Evolutionary conservation across 768 basidiomycete species (phyloP).

Genomic region (Daedalea quercina): DNA sequence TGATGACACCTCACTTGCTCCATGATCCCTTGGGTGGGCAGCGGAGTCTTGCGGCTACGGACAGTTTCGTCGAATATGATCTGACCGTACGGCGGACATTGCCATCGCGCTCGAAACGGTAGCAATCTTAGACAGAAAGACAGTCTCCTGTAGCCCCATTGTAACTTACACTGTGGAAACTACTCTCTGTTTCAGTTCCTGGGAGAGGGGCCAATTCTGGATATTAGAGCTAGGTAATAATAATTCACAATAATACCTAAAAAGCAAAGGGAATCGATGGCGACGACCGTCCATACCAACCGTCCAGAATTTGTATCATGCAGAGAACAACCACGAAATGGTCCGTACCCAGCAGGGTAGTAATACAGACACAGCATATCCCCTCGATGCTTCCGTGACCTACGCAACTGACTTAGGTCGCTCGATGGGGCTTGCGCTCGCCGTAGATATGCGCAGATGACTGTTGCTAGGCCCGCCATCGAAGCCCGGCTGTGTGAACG

Average conservation of each 20-base stretch:
- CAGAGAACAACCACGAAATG: neutral
- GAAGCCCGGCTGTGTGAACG: constrained; percentile 23
- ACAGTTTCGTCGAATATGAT: constrained; percentile 20
- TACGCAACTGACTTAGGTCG: constrained; percentile 39
- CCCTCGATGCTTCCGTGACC: neutral
- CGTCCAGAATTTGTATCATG: neutral
- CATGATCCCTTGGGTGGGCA: constrained; percentile 21
- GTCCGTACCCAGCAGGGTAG: constrained; percentile 1
- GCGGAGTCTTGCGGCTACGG: constrained; percentile 19
- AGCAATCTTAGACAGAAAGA: too few relatives aligned
- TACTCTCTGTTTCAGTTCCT: too few relatives aligned
- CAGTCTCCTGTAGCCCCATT: too few relatives aligned
- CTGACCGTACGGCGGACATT: neutral
- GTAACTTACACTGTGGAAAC: too few relatives aligned
- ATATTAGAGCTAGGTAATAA: neutral
- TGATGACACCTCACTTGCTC: constrained; percentile 13
- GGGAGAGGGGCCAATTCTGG: neutral
- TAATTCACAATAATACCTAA: neutral
- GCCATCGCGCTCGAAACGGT: neutral
- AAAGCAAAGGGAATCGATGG: neutral
- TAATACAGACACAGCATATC: neutral
- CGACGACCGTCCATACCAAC: neutral
- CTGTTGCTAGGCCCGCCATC: constrained; percentile 6
- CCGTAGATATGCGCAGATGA: constrained; percentile 5
- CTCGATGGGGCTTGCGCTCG: constrained; percentile 16